phyloP scores from a whole-genome alignment of 148 eudicot species.

The Bassia scoparia region DNA sequence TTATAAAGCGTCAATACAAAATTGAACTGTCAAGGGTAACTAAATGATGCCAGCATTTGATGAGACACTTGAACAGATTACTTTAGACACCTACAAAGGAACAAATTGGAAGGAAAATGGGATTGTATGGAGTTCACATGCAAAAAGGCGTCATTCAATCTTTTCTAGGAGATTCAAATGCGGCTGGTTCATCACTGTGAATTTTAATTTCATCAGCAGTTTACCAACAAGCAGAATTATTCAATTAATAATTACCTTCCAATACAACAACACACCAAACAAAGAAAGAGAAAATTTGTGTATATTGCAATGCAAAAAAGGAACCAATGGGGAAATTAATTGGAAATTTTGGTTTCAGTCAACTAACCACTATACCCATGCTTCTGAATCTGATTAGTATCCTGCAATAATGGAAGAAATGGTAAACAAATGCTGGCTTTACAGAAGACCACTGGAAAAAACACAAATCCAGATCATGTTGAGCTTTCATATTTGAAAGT shows the following conservation, averaged over 20 bases:
- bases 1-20: too few species aligned
- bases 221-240: not conserved
- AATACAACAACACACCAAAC: not conserved
- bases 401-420: slow-evolving; percentile 42
- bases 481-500: not conserved
- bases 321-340: not conserved
- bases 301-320: not conserved
- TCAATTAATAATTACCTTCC: not conserved
- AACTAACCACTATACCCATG: slow-evolving; percentile 49
- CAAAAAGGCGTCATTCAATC: not conserved
- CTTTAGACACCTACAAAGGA: not conserved
- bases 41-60: not conserved
- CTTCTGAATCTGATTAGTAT: slow-evolving; percentile 63
- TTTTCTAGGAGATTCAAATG: not conserved
- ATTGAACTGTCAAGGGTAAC: not conserved
- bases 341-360: not conserved
- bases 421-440: slow-evolving; percentile 7
- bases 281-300: not conserved
- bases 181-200: not conserved
- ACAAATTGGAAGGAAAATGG: not conserved
- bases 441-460: not conserved
- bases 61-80: not conserved
- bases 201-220: not conserved
- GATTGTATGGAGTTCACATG: not conserved
- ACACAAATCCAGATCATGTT: not conserved